Evolutionary conservation across 371 early-diverging fungal species (phyloP), one percentile per base, ranked within the genome.

Genomic region (Mucor plumbeus): DNA sequence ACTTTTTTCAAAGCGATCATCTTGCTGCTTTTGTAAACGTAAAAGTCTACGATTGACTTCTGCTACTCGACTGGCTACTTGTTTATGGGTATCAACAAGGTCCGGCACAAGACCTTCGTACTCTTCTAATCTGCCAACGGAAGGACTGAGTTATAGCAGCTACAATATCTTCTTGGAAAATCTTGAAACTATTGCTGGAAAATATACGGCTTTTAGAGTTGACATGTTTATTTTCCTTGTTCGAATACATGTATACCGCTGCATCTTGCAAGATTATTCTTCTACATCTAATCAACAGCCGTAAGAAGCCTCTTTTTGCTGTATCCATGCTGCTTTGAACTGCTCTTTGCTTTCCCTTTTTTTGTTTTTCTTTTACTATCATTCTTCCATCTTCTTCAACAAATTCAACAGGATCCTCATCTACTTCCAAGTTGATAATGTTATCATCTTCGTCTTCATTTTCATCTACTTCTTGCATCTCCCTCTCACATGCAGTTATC

Each of bases 71-170:
- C 34, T 59, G 8, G 65, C 10, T 19, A 59, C 65, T 17, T 58
- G 38, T 26, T 50, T 65, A 14, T 50, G 36, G 0, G 59, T 15
- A 40, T 31, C 39, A 26, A 65, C 65, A 38, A 65, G 3, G 10
- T 65, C 11, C 4, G 65, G 65, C 0, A 65, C 59, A 53, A 59
- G 39, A 4, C 26, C 14, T 59, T 65, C 59, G 10, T 65, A 65
- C 17, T 65, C 50, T 65, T 59, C 19, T 26, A 65, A 26, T 59
- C 54, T 17, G 19, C 36, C 50, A 53, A 26, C 26, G 1, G 60
- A n/a, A 38, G 53, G 65, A 38, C 4, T 40, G n/a, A 9, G 3
- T 33, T 0, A 48, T 26, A 14, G 65, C 59, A 14, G 31, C n/a
- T 13, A 40, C 9, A 36, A 59, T 10, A 0, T 65, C 33, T 33